phyloP scores from a whole-genome alignment of 2,329 filamentous ascomycete species.

The Nemania sp. region DNA sequence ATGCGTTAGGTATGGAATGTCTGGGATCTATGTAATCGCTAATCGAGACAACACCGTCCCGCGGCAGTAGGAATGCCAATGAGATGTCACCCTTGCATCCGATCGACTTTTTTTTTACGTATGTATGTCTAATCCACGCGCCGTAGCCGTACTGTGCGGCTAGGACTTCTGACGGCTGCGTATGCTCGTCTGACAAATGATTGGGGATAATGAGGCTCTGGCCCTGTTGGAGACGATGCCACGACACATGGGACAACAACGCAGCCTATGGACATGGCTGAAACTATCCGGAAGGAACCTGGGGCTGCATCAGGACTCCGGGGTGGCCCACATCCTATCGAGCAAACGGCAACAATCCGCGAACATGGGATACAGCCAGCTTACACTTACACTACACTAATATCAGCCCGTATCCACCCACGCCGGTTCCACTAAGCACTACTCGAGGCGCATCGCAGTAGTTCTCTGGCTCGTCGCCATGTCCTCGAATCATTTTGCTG shows the following conservation, averaged over 20 bases:
- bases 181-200: slow-evolving; percentile 16
- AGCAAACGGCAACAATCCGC: slow-evolving; percentile 47
- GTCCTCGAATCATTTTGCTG: slow-evolving; percentile 1
- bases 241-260: slow-evolving; percentile 21
- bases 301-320: slow-evolving; percentile 33
- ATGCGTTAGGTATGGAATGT: slow-evolving; percentile 14
- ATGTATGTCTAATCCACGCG: background rate
- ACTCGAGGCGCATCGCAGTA: slow-evolving; percentile 30
- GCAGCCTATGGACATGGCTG: slow-evolving; percentile 25
- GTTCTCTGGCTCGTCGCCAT: slow-evolving; percentile 16
- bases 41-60: background rate
- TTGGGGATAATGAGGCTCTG: slow-evolving; percentile 31
- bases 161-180: slow-evolving; percentile 6
- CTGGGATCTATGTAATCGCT: slow-evolving; percentile 16
- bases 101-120: background rate
- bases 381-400: slow-evolving; percentile 29
- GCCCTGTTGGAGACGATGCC: slow-evolving; percentile 7
- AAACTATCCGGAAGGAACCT: slow-evolving; percentile 26
- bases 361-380: slow-evolving; percentile 45
- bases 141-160: slow-evolving; percentile 14
- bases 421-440: slow-evolving; percentile 38
- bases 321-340: slow-evolving; percentile 40
- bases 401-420: slow-evolving; percentile 41
- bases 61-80: background rate
- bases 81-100: slow-evolving; percentile 22